phyloP scores from a whole-genome alignment of 1,284 basidiomycete species.

The Ganoderma boninense region DNA sequence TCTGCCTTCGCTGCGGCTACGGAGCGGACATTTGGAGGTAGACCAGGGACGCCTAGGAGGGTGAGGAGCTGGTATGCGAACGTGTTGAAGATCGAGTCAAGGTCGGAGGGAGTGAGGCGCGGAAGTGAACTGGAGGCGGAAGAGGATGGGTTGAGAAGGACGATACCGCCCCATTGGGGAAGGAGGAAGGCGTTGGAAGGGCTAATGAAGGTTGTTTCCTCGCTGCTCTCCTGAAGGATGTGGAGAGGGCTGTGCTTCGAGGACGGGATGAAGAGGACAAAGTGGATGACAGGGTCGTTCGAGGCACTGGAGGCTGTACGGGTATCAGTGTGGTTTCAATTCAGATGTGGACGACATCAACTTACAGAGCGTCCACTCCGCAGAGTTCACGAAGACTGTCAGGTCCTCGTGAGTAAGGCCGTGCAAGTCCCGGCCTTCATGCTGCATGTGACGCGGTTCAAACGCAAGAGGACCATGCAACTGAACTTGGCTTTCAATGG shows the following conservation, averaged over 20 bases:
- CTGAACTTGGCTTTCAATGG: conserved; percentile 93
- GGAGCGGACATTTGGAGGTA: conserved; percentile 56
- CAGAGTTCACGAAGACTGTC: conserved; percentile 94
- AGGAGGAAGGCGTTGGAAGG: conserved; percentile 82
- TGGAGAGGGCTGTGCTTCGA: conserved; percentile 71
- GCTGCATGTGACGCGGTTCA: conserved; percentile 56
- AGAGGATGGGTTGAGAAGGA: conserved; percentile 70
- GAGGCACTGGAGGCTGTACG: conserved; percentile 79
- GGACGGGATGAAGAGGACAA: conserved; percentile 91
- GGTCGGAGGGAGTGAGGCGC: conserved; percentile 51
- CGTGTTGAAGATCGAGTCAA: conserved; percentile 69
- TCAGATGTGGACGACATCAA: conserved; percentile 7
- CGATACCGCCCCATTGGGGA: conserved; percentile 95
- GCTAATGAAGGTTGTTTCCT: conserved; percentile 42
- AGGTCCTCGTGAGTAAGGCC: conserved; percentile 82
- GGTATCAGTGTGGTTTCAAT: conserved; percentile 8
- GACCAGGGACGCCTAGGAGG: conserved; percentile 79
- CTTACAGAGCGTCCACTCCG: conserved; percentile 93
- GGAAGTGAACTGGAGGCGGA: conserved; percentile 46
- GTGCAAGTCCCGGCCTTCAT: conserved; percentile 50
- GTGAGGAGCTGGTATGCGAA: conserved; percentile 82
- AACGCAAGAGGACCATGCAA: conserved; percentile 93
- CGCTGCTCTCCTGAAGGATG: conserved; percentile 70
- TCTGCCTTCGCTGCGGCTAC: conserved; percentile 9
- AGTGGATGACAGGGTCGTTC: conserved; percentile 93